A percentile compares a stretch with the other conserved stretches of the same genome.
Conservation (phyloP, 306 rosid genomes). For the Ormosia emarginata region DNA sequence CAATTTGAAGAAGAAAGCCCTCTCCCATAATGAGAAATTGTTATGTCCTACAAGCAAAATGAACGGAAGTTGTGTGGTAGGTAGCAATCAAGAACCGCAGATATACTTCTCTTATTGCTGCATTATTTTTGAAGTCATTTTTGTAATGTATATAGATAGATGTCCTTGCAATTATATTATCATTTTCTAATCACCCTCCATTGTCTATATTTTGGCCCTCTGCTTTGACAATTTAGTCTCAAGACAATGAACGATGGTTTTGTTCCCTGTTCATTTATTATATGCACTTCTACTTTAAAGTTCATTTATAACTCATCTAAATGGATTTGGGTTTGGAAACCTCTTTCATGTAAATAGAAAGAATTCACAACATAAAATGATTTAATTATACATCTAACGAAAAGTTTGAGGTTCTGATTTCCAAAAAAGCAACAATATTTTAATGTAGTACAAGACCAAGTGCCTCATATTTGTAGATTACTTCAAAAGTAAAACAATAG, state of each 20-base stretch:
- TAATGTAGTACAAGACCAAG: background rate
- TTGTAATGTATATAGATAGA: background rate
- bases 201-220: slow-evolving; percentile 17
- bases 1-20: too few relatives aligned
- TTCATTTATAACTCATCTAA: background rate
- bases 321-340: slow-evolving; percentile 4
- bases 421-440: background rate
- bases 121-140: slow-evolving; percentile 28
- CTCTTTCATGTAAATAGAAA: slow-evolving; percentile 10
- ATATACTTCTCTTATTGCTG: slow-evolving; percentile 30
- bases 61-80: slow-evolving; percentile 38
- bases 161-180: slow-evolving; percentile 12
- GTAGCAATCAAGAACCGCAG: slow-evolving; percentile 39
- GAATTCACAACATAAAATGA: background rate
- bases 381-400: background rate
- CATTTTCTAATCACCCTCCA: background rate
- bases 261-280: slow-evolving; percentile 12
- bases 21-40: too few relatives aligned
- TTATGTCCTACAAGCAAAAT: slow-evolving; percentile 32
- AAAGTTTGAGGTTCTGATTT: background rate
- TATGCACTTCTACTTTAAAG: slow-evolving; percentile 1
- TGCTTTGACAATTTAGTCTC: slow-evolving; percentile 14
- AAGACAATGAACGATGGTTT: slow-evolving; percentile 2
- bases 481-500: background rate
- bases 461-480: background rate